Evolutionary conservation across 2,329 filamentous ascomycete genomes (phyloP).

Genomic region (Colletotrichum melonis): DNA sequence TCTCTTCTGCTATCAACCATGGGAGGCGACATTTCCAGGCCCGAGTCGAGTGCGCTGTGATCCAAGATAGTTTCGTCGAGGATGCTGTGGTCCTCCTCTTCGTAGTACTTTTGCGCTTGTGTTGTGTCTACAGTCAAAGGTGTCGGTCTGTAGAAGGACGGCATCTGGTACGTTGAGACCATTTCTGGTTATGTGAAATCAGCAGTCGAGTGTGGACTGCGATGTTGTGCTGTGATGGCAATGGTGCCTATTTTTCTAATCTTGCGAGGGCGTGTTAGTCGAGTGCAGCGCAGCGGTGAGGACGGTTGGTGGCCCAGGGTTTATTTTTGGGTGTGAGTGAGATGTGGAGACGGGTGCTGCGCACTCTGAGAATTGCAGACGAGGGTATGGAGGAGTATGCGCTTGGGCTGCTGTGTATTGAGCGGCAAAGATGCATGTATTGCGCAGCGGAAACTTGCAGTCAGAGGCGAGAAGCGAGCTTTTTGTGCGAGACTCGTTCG

Average conservation of each 20-base stretch:
- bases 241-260: constrained; percentile 27
- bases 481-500: constrained; percentile 6
- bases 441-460: background rate
- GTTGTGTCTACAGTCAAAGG: constrained; percentile 65
- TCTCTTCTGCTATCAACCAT: constrained; percentile 73
- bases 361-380: constrained; percentile 25
- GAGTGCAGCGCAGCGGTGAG: constrained; percentile 33
- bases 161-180: constrained; percentile 64
- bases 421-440: constrained; percentile 6
- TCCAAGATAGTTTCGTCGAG: constrained; percentile 72
- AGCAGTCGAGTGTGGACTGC: constrained; percentile 41
- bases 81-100: constrained; percentile 70
- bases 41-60: constrained; percentile 69
- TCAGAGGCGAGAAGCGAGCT: constrained; percentile 4
- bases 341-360: constrained; percentile 25
- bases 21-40: constrained; percentile 71
- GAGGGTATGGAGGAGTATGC: background rate
- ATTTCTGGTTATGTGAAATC: constrained; percentile 44
- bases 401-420: constrained; percentile 5
- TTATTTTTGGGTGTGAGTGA: constrained; percentile 35
- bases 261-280: constrained; percentile 32
- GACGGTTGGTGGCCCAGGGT: constrained; percentile 24
- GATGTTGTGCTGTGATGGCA: constrained; percentile 17
- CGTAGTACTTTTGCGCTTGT: constrained; percentile 67
- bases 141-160: constrained; percentile 61